Conservation (phyloP, 164 flowering plant genomes). For the Berberis thunbergii region DNA sequence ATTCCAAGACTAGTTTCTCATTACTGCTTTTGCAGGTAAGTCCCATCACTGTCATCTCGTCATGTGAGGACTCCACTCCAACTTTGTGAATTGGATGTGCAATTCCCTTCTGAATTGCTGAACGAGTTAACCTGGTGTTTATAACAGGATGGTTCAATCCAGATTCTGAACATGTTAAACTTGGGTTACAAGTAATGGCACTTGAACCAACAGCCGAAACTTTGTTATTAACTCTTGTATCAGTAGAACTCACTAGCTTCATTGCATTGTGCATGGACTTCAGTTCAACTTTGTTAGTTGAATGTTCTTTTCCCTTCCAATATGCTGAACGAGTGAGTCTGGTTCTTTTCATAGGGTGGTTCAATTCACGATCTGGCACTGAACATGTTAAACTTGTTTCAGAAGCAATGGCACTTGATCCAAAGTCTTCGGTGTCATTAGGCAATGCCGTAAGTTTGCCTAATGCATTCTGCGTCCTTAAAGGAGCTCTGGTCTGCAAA, state of each 20-base stretch:
- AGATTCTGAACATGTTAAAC: no score
- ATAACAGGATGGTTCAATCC: no score
- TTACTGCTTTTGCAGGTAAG: constrained; percentile 1
- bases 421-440: constrained; percentile 3
- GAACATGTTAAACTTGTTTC: constrained; percentile 4
- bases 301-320: neutral
- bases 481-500: constrained; percentile 7
- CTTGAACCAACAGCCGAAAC: no score
- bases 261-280: neutral
- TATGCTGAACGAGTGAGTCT: neutral
- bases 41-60: constrained; percentile 1
- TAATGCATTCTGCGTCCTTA: constrained; percentile 1
- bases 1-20: no score
- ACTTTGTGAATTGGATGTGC: neutral
- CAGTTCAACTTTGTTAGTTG: neutral
- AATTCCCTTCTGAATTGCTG: constrained; percentile 9
- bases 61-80: constrained; percentile 3
- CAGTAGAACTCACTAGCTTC: no score
- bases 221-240: no score
- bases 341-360: neutral
- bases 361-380: neutral
- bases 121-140: constrained; percentile 13
- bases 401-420: neutral
- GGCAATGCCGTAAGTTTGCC: constrained; percentile 4
- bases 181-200: no score